Conservation (phyloP, 2,329 filamentous ascomycete genomes). For the Botrytis deweyae region DNA sequence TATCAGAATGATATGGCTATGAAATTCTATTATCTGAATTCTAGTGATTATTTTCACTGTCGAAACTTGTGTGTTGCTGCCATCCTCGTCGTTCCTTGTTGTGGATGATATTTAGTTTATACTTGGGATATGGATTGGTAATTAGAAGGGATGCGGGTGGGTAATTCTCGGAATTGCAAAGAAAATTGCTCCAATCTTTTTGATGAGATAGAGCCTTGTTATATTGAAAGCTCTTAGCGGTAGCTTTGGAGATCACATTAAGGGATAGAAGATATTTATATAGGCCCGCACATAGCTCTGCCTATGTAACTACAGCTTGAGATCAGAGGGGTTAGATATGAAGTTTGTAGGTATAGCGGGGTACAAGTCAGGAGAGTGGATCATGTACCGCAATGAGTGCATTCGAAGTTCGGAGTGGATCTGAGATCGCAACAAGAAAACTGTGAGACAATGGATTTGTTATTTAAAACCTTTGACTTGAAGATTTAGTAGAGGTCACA, state of each 20-base stretch:
- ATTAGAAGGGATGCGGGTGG: accelerated
- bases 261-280: background rate
- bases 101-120: background rate
- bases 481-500: background rate
- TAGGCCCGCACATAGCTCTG: background rate
- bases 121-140: accelerated
- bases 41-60: background rate
- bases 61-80: background rate
- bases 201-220: no score
- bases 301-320: background rate
- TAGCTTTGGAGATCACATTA: no score
- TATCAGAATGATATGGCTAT: no score
- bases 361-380: background rate
- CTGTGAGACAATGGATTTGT: accelerated
- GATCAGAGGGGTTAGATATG: background rate
- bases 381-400: background rate
- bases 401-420: background rate
- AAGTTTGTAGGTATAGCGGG: no score
- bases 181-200: no score
- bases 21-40: accelerated
- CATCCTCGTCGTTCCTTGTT: background rate
- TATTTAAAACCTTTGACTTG: background rate
- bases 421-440: background rate
- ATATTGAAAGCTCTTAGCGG: no score
- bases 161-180: no score